Evolutionary conservation across 2,329 filamentous ascomycete genomes (phyloP).

Genomic region (Trichophyton verrucosum): DNA sequence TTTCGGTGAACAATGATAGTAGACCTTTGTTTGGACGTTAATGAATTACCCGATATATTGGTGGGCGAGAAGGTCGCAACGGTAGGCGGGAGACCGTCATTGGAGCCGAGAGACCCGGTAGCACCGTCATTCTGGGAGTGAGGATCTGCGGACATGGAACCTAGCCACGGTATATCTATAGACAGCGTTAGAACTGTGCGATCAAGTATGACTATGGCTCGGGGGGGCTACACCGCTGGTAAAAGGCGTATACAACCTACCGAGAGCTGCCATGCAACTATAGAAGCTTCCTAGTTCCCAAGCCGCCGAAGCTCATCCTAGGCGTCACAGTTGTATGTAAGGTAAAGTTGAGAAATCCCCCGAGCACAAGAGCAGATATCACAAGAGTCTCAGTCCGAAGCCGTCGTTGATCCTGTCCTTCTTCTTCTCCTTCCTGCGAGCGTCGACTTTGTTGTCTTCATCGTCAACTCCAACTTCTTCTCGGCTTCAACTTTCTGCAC

Average conservation of each 20-base stretch:
- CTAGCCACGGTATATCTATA: slow-evolving; percentile 42
- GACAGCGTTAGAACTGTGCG: slow-evolving; percentile 11
- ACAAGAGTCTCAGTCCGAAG: background rate
- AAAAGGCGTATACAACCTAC: slow-evolving; percentile 19
- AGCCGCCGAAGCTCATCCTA: background rate
- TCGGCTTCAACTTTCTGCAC: background rate
- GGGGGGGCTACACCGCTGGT: slow-evolving; percentile 1
- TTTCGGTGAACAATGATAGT: slow-evolving; percentile 96
- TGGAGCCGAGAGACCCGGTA: slow-evolving; percentile 17
- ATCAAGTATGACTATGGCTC: slow-evolving; percentile 3
- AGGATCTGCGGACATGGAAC: slow-evolving; percentile 39
- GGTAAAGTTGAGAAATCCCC: background rate
- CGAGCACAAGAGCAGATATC: slow-evolving; percentile 9
- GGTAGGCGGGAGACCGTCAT: slow-evolving; percentile 43
- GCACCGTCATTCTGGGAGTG: slow-evolving; percentile 28
- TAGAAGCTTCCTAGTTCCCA: background rate
- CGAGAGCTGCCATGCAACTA: slow-evolving; percentile 40
- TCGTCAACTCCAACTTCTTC: background rate
- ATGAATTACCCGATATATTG: slow-evolving; percentile 56
- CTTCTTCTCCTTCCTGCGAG: background rate
- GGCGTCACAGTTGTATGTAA: background rate
- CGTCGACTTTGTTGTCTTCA: background rate
- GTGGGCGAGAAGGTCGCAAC: slow-evolving; percentile 82
- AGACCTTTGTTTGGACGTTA: slow-evolving; percentile 64
- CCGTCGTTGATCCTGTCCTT: background rate